Evolutionary conservation across 2,329 filamentous ascomycete species (phyloP).

Genomic region (Aspergillus carbonarius): DNA sequence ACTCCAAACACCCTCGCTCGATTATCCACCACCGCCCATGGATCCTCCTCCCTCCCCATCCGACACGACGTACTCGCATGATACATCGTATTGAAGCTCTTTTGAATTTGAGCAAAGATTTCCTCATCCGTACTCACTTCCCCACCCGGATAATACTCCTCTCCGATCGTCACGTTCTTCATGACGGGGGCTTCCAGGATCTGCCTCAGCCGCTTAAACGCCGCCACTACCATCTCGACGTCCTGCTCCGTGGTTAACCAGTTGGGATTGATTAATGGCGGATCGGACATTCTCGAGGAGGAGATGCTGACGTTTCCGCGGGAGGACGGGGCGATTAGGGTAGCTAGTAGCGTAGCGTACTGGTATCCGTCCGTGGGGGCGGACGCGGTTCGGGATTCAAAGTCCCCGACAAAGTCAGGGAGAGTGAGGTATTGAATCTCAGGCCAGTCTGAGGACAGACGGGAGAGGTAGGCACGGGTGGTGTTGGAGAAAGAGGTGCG

Average conservation of each 20-base stretch:
- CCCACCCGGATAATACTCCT: neutral
- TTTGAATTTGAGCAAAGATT: neutral
- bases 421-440: neutral
- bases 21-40: neutral
- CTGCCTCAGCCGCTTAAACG: neutral
- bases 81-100: neutral
- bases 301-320: neutral
- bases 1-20: neutral
- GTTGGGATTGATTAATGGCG: neutral
- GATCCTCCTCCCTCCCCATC: neutral
- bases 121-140: neutral
- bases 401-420: neutral
- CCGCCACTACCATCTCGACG: neutral
- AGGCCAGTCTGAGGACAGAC: neutral
- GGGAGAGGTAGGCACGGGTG: neutral
- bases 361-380: neutral
- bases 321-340: neutral
- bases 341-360: neutral
- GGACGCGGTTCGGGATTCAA: neutral
- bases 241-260: neutral
- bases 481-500: neutral
- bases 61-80: neutral
- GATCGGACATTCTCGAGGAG: neutral
- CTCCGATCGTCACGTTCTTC: neutral
- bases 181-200: neutral